Percentiles rank a stretch among this genome's conserved stretches.
Conservation (phyloP, 148 eudicot genomes). For the Polygonum maritimum region DNA sequence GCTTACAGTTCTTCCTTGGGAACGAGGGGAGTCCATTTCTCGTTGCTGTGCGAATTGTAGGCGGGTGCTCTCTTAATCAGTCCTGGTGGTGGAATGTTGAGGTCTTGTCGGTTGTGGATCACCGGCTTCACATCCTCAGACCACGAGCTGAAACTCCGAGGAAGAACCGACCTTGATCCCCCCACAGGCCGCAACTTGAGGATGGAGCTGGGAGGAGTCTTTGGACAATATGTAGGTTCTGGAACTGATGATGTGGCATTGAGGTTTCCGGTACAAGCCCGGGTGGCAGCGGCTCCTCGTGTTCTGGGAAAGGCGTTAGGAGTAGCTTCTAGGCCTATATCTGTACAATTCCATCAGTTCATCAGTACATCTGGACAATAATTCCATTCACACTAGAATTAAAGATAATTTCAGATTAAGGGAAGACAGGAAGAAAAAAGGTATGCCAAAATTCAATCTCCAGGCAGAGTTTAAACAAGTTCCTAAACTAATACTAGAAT, state of each 20-base stretch:
- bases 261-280: background rate
- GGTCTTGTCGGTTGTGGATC: background rate
- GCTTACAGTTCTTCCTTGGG: background rate
- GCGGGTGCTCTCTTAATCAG: background rate
- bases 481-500: background rate
- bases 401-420: background rate
- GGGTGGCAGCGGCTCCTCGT: background rate
- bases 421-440: too few species aligned
- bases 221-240: background rate
- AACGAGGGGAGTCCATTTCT: background rate
- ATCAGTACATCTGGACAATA: background rate
- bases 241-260: background rate
- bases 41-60: background rate
- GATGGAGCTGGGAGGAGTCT: background rate
- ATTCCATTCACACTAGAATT: background rate
- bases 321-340: background rate
- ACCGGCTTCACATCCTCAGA: background rate
- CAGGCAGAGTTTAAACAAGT: too few species aligned
- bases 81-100: background rate
- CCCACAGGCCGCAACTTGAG: background rate
- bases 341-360: background rate
- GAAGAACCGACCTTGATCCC: background rate
- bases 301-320: background rate
- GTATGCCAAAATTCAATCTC: too few species aligned
- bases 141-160: background rate